Conservation (phyloP, 2,329 filamentous ascomycete genomes). For the Akanthomyces dipterigenus region DNA sequence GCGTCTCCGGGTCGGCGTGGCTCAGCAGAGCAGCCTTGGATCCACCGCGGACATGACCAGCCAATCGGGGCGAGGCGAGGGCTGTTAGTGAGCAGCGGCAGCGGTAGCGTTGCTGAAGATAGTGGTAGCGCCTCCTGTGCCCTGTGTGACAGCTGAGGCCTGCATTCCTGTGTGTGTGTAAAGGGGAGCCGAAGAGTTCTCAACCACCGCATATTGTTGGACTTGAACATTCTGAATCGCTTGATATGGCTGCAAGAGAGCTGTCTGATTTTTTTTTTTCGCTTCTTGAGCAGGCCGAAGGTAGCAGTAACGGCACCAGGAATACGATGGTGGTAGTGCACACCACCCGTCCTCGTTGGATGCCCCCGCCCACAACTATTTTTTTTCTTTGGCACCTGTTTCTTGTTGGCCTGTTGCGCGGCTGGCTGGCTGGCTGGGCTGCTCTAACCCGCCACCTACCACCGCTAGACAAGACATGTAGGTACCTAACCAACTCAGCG, state of each 20-base stretch:
- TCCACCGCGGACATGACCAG: neutral
- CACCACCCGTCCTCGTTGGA: neutral
- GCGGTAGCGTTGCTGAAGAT: neutral
- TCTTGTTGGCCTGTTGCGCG: too few relatives aligned
- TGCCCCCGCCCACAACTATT: slow-evolving; percentile 6
- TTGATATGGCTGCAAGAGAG: neutral
- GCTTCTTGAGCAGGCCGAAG: neutral
- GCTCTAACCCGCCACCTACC: neutral
- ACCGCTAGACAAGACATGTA: too few relatives aligned
- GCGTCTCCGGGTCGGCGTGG: neutral
- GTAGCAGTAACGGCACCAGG: neutral
- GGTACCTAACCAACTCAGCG: neutral
- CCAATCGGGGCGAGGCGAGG: neutral
- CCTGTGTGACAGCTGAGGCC: neutral
- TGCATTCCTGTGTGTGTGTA: neutral
- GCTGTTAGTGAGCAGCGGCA: neutral
- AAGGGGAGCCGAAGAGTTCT: neutral
- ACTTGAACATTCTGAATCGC: neutral
- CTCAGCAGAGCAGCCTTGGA: neutral
- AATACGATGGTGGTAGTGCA: neutral
- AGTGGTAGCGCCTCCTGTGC: neutral
- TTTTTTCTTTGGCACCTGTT: neutral
- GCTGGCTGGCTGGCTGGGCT: too few relatives aligned
- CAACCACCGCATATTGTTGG: neutral
- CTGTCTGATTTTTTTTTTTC: neutral